A percentile compares a stretch with the other conserved stretches of the same genome.
Conservation (phyloP, 2,329 filamentous ascomycete genomes). For the Catunica adiposa region DNA sequence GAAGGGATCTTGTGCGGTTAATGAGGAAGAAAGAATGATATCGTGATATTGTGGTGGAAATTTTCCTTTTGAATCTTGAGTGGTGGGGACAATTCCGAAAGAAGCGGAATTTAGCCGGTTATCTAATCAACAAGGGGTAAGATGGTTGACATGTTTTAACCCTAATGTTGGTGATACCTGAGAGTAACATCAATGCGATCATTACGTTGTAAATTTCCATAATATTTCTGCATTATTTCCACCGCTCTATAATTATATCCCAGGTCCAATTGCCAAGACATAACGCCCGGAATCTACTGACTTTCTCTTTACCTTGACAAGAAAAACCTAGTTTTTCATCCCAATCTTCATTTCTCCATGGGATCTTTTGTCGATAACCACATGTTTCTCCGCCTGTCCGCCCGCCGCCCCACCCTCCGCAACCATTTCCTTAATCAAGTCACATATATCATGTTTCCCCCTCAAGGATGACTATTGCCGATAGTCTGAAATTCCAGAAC, state of each 20-base stretch:
- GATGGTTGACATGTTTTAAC: too few species aligned
- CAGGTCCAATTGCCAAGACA: not conserved
- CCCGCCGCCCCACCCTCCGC: not conserved
- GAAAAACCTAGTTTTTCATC: not conserved
- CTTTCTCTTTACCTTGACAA: not conserved
- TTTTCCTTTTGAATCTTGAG: not conserved
- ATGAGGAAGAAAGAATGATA: not conserved
- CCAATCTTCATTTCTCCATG: not conserved
- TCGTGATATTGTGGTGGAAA: not conserved
- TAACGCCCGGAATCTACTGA: not conserved
- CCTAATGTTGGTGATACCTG: too few species aligned
- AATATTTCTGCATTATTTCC: not conserved
- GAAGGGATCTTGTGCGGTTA: not conserved
- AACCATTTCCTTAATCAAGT: too few species aligned
- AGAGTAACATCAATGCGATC: not conserved
- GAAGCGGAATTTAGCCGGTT: not conserved
- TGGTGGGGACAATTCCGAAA: not conserved
- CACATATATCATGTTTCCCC: too few species aligned
- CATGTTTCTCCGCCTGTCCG: not conserved
- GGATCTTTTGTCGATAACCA: not conserved
- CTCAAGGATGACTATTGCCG: too few species aligned
- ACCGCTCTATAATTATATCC: not conserved
- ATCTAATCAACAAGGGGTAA: not conserved
- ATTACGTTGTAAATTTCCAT: not conserved
- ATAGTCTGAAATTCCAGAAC: too few species aligned